Conservation (phyloP, 768 basidiomycete species). For the Pleurotus eryngii region DNA sequence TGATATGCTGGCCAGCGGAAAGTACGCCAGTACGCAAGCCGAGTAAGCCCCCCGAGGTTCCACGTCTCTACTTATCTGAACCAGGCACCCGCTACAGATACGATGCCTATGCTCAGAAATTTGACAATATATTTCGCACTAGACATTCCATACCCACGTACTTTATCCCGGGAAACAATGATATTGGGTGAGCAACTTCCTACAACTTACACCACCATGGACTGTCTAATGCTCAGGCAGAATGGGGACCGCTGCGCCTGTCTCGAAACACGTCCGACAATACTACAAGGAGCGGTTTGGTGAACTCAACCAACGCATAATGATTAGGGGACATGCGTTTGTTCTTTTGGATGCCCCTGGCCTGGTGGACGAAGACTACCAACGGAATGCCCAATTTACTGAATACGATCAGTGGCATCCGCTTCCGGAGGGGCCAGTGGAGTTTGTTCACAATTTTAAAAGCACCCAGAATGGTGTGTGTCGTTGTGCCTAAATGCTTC, state of each 20-base stretch:
- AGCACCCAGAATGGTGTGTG: constrained; percentile 30
- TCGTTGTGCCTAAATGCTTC: not conserved
- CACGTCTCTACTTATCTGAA: no score
- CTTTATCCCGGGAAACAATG: constrained; percentile 80
- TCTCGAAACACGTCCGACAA: constrained; percentile 51
- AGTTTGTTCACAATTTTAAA: constrained; percentile 51
- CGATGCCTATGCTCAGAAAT: constrained; percentile 51
- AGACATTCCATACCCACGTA: constrained; percentile 39
- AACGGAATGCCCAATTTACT: constrained; percentile 45
- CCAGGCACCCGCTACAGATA: constrained; percentile 42
- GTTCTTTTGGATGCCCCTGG: constrained; percentile 73
- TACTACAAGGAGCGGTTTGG: constrained; percentile 67
- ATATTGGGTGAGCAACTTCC: constrained; percentile 51
- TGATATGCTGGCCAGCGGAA: constrained; percentile 70
- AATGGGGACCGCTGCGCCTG: constrained; percentile 49
- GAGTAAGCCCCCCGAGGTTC: constrained; percentile 27
- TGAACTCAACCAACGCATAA: constrained; percentile 57
- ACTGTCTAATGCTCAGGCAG: constrained; percentile 26
- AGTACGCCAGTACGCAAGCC: constrained; percentile 43
- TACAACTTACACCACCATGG: not conserved
- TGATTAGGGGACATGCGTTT: constrained; percentile 67
- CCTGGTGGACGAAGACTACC: constrained; percentile 82
- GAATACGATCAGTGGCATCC: constrained; percentile 57
- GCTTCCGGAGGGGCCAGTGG: constrained; percentile 49
- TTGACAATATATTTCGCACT: constrained; percentile 57